phyloP scores from a whole-genome alignment of 805 yeast species.

The Ogataea dorogensis region DNA sequence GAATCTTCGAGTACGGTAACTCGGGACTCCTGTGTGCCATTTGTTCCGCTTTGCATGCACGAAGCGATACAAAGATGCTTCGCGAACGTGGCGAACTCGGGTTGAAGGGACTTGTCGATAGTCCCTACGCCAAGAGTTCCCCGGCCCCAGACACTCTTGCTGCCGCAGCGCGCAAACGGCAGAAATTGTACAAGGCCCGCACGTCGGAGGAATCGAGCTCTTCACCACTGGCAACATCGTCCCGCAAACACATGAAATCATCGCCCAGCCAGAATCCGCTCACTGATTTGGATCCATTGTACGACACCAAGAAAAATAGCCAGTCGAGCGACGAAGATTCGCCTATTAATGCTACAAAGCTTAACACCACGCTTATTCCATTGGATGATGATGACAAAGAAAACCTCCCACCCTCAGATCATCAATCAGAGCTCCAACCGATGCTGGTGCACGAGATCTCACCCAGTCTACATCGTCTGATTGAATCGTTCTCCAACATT shows the following conservation, averaged over 20 bases:
- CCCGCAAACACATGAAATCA: slow-evolving; percentile 6
- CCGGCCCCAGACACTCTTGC: slow-evolving; percentile 6
- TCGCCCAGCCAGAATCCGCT: slow-evolving; percentile 22
- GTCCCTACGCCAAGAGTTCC: slow-evolving; percentile 26
- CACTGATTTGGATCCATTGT: slow-evolving; percentile 30
- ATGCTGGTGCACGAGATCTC: slow-evolving; percentile 32
- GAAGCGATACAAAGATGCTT: slow-evolving; percentile 24
- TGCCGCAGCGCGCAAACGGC: slow-evolving; percentile 16
- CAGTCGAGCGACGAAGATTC: slow-evolving; percentile 30
- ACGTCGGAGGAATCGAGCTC: slow-evolving; percentile 13
- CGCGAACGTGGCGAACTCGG: slow-evolving; percentile 35
- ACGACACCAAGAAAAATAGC: slow-evolving; percentile 11
- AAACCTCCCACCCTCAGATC: slow-evolving; percentile 21
- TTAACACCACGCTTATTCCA: slow-evolving; percentile 53
- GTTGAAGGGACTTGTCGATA: slow-evolving; percentile 32
- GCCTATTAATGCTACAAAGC: slow-evolving; percentile 46
- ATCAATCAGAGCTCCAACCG: slow-evolving; percentile 16
- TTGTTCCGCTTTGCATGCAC: slow-evolving; percentile 28
- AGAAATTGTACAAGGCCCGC: slow-evolving; percentile 8
- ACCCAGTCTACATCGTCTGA: slow-evolving; percentile 33
- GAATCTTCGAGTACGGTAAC: slow-evolving; percentile 36
- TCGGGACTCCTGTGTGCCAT: slow-evolving; percentile 33
- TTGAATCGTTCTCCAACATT: slow-evolving; percentile 31
- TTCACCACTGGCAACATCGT: slow-evolving; percentile 16
- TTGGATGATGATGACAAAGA: slow-evolving; percentile 43